These are phyloP conservation scores for Cadophora malorum DNA, from an alignment of 2,329 filamentous ascomycete genomes.

Conservation along the genomic window DNA sequence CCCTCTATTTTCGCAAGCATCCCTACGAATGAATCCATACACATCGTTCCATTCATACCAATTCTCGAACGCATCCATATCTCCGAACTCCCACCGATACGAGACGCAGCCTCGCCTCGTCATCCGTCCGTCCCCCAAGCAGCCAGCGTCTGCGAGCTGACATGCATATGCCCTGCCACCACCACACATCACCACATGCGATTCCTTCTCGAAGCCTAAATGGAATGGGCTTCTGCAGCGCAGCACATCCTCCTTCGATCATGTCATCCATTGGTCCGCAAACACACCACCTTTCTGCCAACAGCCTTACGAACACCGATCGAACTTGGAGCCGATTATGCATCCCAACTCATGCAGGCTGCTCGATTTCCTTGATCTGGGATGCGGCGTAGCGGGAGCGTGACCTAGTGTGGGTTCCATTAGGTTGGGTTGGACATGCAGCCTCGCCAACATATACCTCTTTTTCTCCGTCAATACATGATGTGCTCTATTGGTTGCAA, in stretches of 20 bases:
- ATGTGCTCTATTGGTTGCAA: too few relatives aligned
- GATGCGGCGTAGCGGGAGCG: conserved; percentile 1
- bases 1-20: not conserved
- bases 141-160: conserved; percentile 1
- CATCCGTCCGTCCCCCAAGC: not conserved
- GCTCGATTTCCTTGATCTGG: conserved; percentile 4
- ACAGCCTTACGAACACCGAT: not conserved
- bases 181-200: conserved; percentile 7
- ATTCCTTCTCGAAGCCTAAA: conserved; percentile 6
- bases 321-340: not conserved
- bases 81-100: conserved; percentile 11
- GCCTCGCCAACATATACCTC: not conserved
- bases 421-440: not conserved
- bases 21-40: not conserved
- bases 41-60: not conserved
- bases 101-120: conserved; percentile 11
- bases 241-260: not conserved
- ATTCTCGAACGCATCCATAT: not conserved
- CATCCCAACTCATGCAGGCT: not conserved
- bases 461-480: not conserved
- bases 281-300: not conserved
- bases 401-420: not conserved
- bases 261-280: not conserved
- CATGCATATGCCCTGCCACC: conserved; percentile 14
- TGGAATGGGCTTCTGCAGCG: not conserved